These are phyloP conservation scores for Colletotrichum orbiculare DNA, from an alignment of 2,329 filamentous ascomycete genomes.

Conservation along the genomic window DNA sequence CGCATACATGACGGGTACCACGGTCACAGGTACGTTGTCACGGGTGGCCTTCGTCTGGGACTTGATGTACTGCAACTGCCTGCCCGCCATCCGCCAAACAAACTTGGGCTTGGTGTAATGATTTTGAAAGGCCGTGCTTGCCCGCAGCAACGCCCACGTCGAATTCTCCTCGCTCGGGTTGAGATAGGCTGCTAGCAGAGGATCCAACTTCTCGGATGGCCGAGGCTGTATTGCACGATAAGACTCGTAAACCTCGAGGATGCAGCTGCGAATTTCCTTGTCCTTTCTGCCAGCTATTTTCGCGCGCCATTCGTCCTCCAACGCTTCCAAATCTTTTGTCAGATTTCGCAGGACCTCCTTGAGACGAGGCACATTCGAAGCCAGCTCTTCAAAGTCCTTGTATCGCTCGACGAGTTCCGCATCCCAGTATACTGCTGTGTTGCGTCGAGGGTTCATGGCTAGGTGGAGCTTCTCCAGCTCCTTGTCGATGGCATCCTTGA, in stretches of 20 bases:
- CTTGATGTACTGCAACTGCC: slow-evolving; percentile 62
- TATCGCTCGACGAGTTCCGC: slow-evolving; percentile 48
- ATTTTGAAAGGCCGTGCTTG: slow-evolving; percentile 59
- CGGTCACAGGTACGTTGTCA: slow-evolving; percentile 41
- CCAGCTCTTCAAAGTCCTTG: slow-evolving; percentile 48
- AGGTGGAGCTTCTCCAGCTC: slow-evolving; percentile 50
- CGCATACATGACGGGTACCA: slow-evolving; percentile 51
- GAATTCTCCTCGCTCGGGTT: slow-evolving; percentile 41
- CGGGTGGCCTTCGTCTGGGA: slow-evolving; percentile 40
- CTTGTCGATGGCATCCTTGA: slow-evolving; percentile 52
- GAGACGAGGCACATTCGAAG: slow-evolving; percentile 42
- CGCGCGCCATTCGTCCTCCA: slow-evolving; percentile 48
- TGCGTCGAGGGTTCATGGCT: slow-evolving; percentile 12
- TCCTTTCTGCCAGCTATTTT: not conserved
- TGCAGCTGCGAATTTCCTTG: slow-evolving; percentile 40
- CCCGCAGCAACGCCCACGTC: slow-evolving; percentile 62
- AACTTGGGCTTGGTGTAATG: slow-evolving; percentile 48
- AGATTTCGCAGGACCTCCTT: slow-evolving; percentile 48
- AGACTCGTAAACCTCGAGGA: slow-evolving; percentile 50
- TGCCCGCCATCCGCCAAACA: slow-evolving; percentile 60
- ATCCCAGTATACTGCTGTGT: slow-evolving; percentile 46
- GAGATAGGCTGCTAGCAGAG: slow-evolving; percentile 40
- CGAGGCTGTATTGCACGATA: slow-evolving; percentile 56
- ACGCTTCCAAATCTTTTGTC: slow-evolving; percentile 44
- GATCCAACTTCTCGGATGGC: slow-evolving; percentile 15